Evolutionary conservation across 805 yeast genomes (phyloP).

Genomic region (Debaryomyces hansenii): DNA sequence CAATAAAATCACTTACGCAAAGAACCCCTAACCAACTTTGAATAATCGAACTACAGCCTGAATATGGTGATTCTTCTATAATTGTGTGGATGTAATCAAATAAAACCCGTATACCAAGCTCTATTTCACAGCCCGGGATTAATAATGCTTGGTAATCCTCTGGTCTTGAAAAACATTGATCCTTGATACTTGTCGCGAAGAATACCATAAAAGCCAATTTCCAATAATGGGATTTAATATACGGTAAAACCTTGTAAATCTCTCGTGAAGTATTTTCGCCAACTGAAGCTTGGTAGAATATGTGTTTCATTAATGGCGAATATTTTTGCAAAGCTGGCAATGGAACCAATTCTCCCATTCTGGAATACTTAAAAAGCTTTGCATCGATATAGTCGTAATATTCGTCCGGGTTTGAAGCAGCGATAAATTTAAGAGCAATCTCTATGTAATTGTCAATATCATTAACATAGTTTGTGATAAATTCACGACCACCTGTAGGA

Average conservation of each 20-base stretch:
- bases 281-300: constrained; percentile 27
- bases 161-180: constrained; percentile 38
- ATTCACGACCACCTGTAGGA: background rate
- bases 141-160: constrained; percentile 30
- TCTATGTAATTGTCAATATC: constrained; percentile 36
- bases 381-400: constrained; percentile 26
- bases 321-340: constrained; percentile 27
- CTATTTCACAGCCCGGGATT: constrained; percentile 20
- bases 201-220: constrained; percentile 34
- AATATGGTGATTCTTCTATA: constrained; percentile 25
- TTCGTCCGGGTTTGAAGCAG: constrained; percentile 35
- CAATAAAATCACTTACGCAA: constrained; percentile 36
- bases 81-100: constrained; percentile 32
- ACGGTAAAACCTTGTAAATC: constrained; percentile 22
- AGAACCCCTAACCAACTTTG: constrained; percentile 34
- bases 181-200: constrained; percentile 29
- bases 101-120: constrained; percentile 22
- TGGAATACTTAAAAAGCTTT: constrained; percentile 24
- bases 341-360: constrained; percentile 27
- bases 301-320: constrained; percentile 32
- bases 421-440: constrained; percentile 31
- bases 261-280: constrained; percentile 21
- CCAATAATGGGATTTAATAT: constrained; percentile 35
- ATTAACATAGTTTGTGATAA: constrained; percentile 9
- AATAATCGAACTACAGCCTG: constrained; percentile 19